Percentiles rank a stretch among this genome's conserved stretches.
These are phyloP conservation scores for Chytriomyces sp. DNA, from an alignment of 192 early-diverging fungal genomes.

Conservation along the genomic window DNA sequence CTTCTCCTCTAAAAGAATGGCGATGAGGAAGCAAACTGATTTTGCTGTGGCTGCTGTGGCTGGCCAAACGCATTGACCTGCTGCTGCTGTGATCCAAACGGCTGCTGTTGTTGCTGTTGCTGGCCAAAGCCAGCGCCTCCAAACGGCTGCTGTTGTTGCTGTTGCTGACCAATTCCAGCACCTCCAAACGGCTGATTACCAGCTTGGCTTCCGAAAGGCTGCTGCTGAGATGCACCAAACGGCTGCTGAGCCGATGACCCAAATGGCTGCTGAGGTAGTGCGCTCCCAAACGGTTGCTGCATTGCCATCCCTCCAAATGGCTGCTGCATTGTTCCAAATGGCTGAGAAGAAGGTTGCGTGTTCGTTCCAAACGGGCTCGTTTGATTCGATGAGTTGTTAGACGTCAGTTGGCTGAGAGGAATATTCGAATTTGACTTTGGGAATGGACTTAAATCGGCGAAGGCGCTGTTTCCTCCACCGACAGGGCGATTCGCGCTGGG, in stretches of 20 bases:
- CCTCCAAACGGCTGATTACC: slow-evolving; percentile 35
- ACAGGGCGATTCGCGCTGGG: background rate
- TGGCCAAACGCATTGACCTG: slow-evolving; percentile 30
- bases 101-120: slow-evolving; percentile 24
- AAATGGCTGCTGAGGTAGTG: slow-evolving; percentile 20
- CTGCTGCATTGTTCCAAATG: slow-evolving; percentile 1
- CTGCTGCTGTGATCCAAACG: slow-evolving; percentile 8
- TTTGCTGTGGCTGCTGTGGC: slow-evolving; percentile 1
- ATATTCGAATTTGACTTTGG: background rate
- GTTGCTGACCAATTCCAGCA: background rate
- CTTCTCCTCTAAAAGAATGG: slow-evolving; percentile 1
- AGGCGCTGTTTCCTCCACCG: background rate
- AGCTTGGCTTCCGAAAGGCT: slow-evolving; percentile 7
- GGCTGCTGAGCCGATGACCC: slow-evolving; percentile 27
- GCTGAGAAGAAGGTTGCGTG: slow-evolving; percentile 2
- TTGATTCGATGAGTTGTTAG: background rate
- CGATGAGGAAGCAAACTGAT: background rate
- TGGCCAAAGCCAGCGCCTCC: slow-evolving; percentile 10
- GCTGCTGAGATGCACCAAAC: slow-evolving; percentile 28
- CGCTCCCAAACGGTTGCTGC: slow-evolving; percentile 19
- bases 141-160: slow-evolving; percentile 40
- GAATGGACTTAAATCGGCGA: slow-evolving; percentile 1
- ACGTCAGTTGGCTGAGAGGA: background rate
- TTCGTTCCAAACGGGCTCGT: background rate
- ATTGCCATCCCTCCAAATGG: background rate